Evolutionary conservation across 306 rosid species (phyloP), one percentile per base, ranked within the genome.

Genomic region (Dryas alaskensis): DNA sequence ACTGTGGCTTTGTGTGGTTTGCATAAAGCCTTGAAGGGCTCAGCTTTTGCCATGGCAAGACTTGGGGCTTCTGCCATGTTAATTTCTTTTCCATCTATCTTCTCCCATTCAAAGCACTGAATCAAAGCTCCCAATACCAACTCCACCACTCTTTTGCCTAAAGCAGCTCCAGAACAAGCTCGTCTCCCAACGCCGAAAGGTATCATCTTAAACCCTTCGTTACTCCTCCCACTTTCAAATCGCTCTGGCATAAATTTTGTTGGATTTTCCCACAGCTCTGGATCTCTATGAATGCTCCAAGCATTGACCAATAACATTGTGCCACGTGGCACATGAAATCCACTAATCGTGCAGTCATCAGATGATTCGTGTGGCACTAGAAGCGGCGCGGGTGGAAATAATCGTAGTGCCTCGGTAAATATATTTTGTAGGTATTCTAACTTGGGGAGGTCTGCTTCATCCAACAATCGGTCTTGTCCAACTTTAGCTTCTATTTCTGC

Each of bases 151-250:
- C 69, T 46, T 49, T 71, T 81, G 25, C 79, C 85, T 57, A 81
- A 57, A 47, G 8, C 69, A 72, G 58, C 31, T 3, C 88, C 85
- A 19, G 88, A 85, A 51, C 88, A 84, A 72, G 67, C 69, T 31
- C 85, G 16, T 8, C 88, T 78, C 58, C 88, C 85, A 7, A 50
- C n/a, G 25, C 83, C 88, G 12, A 84, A 84, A 31, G 89, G 87
- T 66, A 86, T n/a, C 60, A 74, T 47, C 5, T 58, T 67, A 19
- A 54, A 63, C 2, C 54, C 55, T 22, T 60, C 60, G 4, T 37
- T 60, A 12, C 64, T 48, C 7, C 58, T 61, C 54, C 8, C 7
- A 7, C 63, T 48, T 44, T 67, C 77, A 17, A 60, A 77, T 13
- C 81, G 70, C 72, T 77, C 81, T 7, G 76, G 72, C 76, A 22